Conservation (phyloP, 768 basidiomycete species). For the Termitomyces sp. region DNA sequence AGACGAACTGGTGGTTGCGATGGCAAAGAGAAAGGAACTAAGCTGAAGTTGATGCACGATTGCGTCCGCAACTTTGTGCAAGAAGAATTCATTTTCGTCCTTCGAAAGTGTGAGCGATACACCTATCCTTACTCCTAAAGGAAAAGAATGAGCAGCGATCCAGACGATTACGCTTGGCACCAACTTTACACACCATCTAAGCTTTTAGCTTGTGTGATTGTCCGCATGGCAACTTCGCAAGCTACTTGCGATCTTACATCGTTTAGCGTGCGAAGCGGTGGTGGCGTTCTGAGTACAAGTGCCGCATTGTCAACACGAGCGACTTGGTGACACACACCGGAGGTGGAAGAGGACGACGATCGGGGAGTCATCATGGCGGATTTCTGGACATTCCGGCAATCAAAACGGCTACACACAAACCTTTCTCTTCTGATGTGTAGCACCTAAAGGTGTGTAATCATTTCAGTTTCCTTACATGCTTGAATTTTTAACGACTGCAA, state of each 20-base stretch:
- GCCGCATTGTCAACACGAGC: neutral
- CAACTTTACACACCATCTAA: conserved; percentile 37
- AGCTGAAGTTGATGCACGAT: conserved; percentile 40
- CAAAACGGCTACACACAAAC: neutral
- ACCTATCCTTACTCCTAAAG: conserved; percentile 47
- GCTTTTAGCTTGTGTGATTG: conserved; percentile 44
- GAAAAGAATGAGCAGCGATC: neutral
- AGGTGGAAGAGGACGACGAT: conserved; percentile 4
- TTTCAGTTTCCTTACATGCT: too few species aligned
- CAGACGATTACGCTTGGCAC: neutral
- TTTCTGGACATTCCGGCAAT: conserved; percentile 1
- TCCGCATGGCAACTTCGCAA: conserved; percentile 49
- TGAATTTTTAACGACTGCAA: too few species aligned
- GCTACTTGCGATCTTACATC: conserved; percentile 61
- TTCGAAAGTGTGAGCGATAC: conserved; percentile 61
- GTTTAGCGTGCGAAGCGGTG: conserved; percentile 47
- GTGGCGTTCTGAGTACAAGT: neutral
- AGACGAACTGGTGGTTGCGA: conserved; percentile 44
- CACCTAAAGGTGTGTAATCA: too few species aligned
- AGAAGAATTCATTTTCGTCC: conserved; percentile 51
- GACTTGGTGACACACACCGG: neutral
- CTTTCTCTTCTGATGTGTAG: neutral
- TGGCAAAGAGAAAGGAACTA: conserved; percentile 47
- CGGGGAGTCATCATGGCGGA: conserved; percentile 11
- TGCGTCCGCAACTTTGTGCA: conserved; percentile 48